Evolutionary conservation across 1,139 yeast species (phyloP), one percentile per base, ranked within the genome.

Genomic region (Nakaseomyces sp.): DNA sequence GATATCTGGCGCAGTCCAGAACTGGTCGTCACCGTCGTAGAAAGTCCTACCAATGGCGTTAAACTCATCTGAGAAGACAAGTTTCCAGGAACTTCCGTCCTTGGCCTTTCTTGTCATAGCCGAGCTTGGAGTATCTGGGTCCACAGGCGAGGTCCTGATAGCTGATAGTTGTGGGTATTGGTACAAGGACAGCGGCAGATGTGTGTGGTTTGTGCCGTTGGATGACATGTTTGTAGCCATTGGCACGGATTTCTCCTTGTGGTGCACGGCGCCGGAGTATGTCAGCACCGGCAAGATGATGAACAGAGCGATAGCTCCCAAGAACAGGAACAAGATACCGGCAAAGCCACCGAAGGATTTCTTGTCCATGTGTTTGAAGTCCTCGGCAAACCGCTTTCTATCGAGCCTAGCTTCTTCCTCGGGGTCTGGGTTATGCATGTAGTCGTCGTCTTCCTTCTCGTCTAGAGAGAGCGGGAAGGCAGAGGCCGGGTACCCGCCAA

Each of bases 401-500:
- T 85, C 93, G 55, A 80, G 76, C 49, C 79, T 74, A 16, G 93
- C 94, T 63, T 88, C 96, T 40, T 76, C 79, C 33, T 87, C 81
- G 8, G 95, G 95, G 61, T 88, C 95, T 1, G 96, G 96, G 63
- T 88, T 88, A 64, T 88, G 96, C 50, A 88, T 63, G 58, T 85
- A 87, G 61, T 88, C 96, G 66, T 88, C 96, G 2, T 86, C 82
- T 64, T 88, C 96, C 64, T 84, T 84, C 56, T 88, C 96, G 47
- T 87, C 95, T 50, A 88, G 77, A 54, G 77, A 80, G 44, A 88
- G 68, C 0, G 96, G 96, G 67, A 88, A 88, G 1, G 87, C 77
- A 5, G 85, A 72, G 4, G 95, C 91, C 1, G 96, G 96, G 62
- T 85, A 88, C 9, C 96, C 96, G 44, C 96, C 96, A 68, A 88